Evolutionary conservation across 192 early-diverging fungal genomes (phyloP).

Genomic region (Umbelopsis ramanniana): DNA sequence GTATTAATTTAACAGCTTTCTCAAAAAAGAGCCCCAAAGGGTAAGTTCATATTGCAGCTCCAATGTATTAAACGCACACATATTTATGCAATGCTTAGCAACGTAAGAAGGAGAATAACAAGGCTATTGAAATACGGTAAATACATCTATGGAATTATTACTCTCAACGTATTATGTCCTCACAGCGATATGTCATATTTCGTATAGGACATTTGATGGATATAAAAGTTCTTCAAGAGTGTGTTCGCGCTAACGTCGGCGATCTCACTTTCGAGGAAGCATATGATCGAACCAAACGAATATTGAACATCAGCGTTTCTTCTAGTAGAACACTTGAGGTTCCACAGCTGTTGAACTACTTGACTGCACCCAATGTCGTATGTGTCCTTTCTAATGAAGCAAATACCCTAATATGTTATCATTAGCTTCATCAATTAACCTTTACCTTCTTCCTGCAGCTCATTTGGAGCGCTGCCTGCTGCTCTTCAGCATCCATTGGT

Average conservation of each 20-base stretch:
- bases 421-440: background rate
- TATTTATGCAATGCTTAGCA: conserved; percentile 23
- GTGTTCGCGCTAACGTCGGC: conserved; percentile 73
- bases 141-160: background rate
- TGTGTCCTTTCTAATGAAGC: conserved; percentile 9
- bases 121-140: conserved; percentile 71
- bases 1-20: conserved; percentile 73
- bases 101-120: conserved; percentile 62
- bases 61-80: too few species aligned
- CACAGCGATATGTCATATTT: background rate
- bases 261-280: conserved; percentile 76
- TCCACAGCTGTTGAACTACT: conserved; percentile 74
- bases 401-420: background rate
- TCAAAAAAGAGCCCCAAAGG: conserved; percentile 59
- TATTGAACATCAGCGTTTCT: conserved; percentile 80
- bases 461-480: conserved; percentile 78
- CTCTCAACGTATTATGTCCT: background rate
- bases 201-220: conserved; percentile 70
- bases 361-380: conserved; percentile 81
- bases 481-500: conserved; percentile 71
- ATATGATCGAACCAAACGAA: conserved; percentile 63
- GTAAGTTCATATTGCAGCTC: conserved; percentile 6
- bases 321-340: conserved; percentile 75
- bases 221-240: conserved; percentile 75
- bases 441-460: conserved; percentile 44